Conservation (phyloP, 2,329 filamentous ascomycete species). For the Hawksworthiomyces lignivorus region DNA sequence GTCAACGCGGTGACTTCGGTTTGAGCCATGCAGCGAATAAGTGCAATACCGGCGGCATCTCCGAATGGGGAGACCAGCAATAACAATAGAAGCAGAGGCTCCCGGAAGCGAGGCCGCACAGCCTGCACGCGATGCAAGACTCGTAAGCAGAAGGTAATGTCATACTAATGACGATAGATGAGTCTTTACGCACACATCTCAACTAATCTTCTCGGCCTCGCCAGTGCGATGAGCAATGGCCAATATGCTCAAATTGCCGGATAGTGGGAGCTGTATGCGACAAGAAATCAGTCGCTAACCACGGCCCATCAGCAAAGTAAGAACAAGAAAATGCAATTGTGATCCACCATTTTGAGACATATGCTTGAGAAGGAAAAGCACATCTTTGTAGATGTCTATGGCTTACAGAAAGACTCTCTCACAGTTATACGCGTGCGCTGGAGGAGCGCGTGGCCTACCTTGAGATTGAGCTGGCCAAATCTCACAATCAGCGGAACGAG, state of each 20-base stretch:
- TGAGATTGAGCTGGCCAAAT: not conserved
- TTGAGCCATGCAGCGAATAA: no score
- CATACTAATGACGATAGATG: no score
- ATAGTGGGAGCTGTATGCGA: constrained; percentile 5
- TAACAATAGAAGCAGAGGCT: no score
- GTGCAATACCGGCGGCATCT: no score
- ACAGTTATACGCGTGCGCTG: constrained; percentile 4
- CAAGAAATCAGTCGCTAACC: constrained; percentile 4
- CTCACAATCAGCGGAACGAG: not conserved
- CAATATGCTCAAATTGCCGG: constrained; percentile 7
- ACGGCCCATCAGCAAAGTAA: no score
- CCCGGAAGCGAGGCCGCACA: constrained; percentile 66
- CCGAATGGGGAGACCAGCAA: no score
- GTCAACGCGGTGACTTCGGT: no score
- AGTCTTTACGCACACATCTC: no score
- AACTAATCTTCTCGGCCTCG: no score
- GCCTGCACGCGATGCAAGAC: constrained; percentile 71
- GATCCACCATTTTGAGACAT: not conserved
- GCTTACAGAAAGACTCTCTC: not conserved
- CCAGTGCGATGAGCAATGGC: constrained; percentile 7
- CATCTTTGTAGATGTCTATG: not conserved
- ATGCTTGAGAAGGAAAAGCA: not conserved
- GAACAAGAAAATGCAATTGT: no score
- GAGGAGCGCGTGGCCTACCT: constrained; percentile 7
- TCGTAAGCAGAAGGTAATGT: constrained; percentile 57